Percentiles rank a stretch among this genome's conserved stretches.
These are phyloP conservation scores for Suhomyces yuchorum DNA, from an alignment of 1,139 yeast species.

Conservation along the genomic window DNA sequence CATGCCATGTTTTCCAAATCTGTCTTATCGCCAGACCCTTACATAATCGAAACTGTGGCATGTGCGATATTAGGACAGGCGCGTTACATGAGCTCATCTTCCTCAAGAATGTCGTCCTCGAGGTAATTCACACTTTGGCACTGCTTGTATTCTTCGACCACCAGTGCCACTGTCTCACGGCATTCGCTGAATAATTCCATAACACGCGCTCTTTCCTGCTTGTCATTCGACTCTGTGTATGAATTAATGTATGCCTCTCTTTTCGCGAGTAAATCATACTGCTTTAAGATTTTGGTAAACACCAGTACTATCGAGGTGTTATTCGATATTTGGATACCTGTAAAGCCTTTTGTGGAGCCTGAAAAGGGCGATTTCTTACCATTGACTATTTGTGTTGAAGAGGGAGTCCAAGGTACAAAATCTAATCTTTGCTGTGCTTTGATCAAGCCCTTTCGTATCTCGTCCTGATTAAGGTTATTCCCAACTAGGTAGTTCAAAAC, in stretches of 20 bases:
- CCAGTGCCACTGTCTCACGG: conserved; percentile 65
- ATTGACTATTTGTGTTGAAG: conserved; percentile 75
- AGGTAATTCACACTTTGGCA: conserved; percentile 60
- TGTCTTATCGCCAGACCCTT: not conserved
- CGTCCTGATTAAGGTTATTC: conserved; percentile 59
- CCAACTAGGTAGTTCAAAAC: conserved; percentile 81
- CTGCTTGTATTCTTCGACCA: conserved; percentile 71
- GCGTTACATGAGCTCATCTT: conserved; percentile 18
- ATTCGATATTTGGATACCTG: conserved; percentile 80
- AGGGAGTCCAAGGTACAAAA: conserved; percentile 87
- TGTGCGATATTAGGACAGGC: not conserved
- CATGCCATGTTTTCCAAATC: not conserved
- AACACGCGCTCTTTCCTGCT: conserved; percentile 45
- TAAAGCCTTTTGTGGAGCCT: conserved; percentile 35
- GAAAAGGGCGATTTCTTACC: conserved; percentile 71
- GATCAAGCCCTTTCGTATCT: conserved; percentile 75
- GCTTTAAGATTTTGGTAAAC: conserved; percentile 66
- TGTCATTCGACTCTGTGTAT: conserved; percentile 59
- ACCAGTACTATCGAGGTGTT: conserved; percentile 71
- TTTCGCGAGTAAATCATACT: conserved; percentile 77
- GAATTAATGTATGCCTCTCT: conserved; percentile 85
- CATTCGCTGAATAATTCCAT: conserved; percentile 80
- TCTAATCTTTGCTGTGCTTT: conserved; percentile 77
- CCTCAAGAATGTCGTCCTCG: conserved; percentile 40
- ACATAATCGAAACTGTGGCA: conserved; percentile 5